Conservation (phyloP, 306 rosid species). For the Begonia fuchsioides region DNA sequence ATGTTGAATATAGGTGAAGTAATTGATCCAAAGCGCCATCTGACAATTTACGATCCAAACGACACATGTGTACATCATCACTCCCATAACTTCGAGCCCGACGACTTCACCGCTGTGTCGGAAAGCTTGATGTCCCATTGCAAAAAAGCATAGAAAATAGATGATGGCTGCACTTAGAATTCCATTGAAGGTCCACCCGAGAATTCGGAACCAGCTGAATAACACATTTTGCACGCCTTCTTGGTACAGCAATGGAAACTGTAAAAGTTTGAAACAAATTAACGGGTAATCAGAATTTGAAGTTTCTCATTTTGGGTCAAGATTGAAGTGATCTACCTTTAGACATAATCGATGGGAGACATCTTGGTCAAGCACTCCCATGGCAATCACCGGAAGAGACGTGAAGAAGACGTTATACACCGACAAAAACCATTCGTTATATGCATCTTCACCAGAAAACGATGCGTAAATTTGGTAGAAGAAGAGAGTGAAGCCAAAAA, state of each 20-base stretch:
- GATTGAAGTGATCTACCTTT: slow-evolving; percentile 37
- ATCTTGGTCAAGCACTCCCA: slow-evolving; percentile 94
- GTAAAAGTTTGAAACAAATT: slow-evolving; percentile 12
- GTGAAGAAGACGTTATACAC: slow-evolving; percentile 87
- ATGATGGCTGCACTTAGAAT: slow-evolving; percentile 33
- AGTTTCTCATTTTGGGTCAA: too few relatives aligned
- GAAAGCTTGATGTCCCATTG: slow-evolving; percentile 65
- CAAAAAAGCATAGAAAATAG: slow-evolving; percentile 56
- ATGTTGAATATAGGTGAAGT: slow-evolving; percentile 82
- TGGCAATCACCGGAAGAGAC: slow-evolving; percentile 92
- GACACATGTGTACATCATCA: slow-evolving; percentile 76
- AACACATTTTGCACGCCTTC: slow-evolving; percentile 81
- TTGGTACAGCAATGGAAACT: slow-evolving; percentile 90
- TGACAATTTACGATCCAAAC: slow-evolving; percentile 96
- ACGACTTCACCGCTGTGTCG: slow-evolving; percentile 67
- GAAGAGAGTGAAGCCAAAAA: slow-evolving; percentile 81
- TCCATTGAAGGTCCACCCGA: slow-evolving; percentile 75
- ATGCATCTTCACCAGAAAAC: slow-evolving; percentile 78
- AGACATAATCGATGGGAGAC: slow-evolving; percentile 64
- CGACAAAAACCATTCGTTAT: slow-evolving; percentile 86
- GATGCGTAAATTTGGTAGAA: slow-evolving; percentile 66
- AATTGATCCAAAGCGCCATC: slow-evolving; percentile 76
- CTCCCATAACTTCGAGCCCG: slow-evolving; percentile 49
- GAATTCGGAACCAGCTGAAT: slow-evolving; percentile 73
- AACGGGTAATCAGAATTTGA: too few relatives aligned